Evolutionary conservation across 2,329 filamentous ascomycete species (phyloP), one percentile per base, ranked within the genome.

Genomic region (Phoma sp.): DNA sequence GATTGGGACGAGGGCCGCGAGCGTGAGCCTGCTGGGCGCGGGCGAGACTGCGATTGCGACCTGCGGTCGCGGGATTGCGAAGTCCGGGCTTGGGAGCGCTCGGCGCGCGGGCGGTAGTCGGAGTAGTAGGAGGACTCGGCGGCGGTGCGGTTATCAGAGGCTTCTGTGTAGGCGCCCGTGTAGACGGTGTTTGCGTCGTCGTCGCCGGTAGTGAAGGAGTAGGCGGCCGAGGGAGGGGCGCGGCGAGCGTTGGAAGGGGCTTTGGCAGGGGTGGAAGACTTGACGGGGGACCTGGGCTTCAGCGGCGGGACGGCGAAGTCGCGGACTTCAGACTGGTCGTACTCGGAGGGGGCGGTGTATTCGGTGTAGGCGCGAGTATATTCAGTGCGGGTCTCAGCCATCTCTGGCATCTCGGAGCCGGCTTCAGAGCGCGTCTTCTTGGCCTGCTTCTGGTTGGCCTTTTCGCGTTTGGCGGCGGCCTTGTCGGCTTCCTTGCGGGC

Each of bases 131-230:
- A 69, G 7, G 72, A 73, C 50, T 76, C 71, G n/a, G 58, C 57
- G 13, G 58, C 54, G 32, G 60, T 61, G 41, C 53, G 67, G 7
- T 74, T 76, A 67, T 78, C 77, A 24, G 27, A 29, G 9, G 36
- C 42, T 41, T 73, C 67, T 22, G 71, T 74, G 59, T 68, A 72
- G 44, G 69, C 65, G 47, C 68, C 71, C 0, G 77, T 79, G 69
- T 80, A 79, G 13, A 75, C 67, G 18, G 72, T 75, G 14, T 62
- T 70, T 59, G 75, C 72, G n/a, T 82, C 80, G 27, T 82, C 80
- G 50, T 77, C 79, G 41, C 80, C 80, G 9, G 77, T 75, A 25
- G 74, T 77, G 67, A 83, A 83, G 4, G 80, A 82, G 67, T 81
- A 82, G 7, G 74, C 72, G 10, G 67, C 69, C 2, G 71, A 73